These are phyloP conservation scores for Digitaria exilis DNA, from an alignment of 202 grass and related monocot species.

Conservation along the genomic window DNA sequence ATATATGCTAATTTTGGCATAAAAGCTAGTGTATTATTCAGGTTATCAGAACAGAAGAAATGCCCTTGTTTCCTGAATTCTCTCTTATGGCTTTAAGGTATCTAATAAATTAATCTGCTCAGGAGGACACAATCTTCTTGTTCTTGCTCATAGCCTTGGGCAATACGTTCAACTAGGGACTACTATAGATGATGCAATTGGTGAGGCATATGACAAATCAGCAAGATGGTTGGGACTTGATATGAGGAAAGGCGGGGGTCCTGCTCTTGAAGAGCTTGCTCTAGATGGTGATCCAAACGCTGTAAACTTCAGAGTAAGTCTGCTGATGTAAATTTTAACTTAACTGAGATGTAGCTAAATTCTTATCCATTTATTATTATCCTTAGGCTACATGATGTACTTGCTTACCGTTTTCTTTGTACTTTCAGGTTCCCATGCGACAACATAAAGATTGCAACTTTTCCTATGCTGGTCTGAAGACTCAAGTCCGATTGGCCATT, in stretches of 20 bases:
- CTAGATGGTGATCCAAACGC: slow-evolving; percentile 73
- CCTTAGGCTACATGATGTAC: slow-evolving; percentile 7
- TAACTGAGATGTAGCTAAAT: slow-evolving; percentile 10
- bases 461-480: slow-evolving; percentile 98
- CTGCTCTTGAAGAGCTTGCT: slow-evolving; percentile 96
- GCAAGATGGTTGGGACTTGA: slow-evolving; percentile 98
- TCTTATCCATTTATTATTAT: background rate
- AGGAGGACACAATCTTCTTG: slow-evolving; percentile 97
- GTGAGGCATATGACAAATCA: slow-evolving; percentile 98
- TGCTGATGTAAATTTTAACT: slow-evolving; percentile 18
- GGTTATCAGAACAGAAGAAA: background rate
- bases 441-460: slow-evolving; percentile 99
- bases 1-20: slow-evolving; percentile 7
- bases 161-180: slow-evolving; percentile 96
- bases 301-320: slow-evolving; percentile 90
- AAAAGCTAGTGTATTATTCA: slow-evolving; percentile 30
- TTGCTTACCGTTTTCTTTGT: slow-evolving; percentile 30
- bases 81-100: slow-evolving; percentile 10
- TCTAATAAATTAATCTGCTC: slow-evolving; percentile 38
- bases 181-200: slow-evolving; percentile 97
- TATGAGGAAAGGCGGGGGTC: slow-evolving; percentile 91
- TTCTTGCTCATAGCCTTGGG: slow-evolving; percentile 82
- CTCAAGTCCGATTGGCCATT: slow-evolving; percentile 94
- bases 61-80: slow-evolving; percentile 20
- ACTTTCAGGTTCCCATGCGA: slow-evolving; percentile 85